These are phyloP conservation scores for Geum urbanum DNA, from an alignment of 306 rosid species.

Conservation along the genomic window DNA sequence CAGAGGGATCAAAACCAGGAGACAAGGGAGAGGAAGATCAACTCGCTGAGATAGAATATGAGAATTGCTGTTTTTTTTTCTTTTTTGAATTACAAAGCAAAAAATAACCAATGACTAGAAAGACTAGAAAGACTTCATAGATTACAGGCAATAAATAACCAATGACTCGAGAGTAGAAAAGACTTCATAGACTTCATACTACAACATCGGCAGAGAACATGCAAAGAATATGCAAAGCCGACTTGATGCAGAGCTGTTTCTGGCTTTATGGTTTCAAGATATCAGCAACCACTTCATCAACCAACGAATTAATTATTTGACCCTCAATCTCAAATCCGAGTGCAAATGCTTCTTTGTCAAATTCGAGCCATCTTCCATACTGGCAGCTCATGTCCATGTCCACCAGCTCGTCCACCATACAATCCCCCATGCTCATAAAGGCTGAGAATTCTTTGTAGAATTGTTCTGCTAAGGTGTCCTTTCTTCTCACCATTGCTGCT, in stretches of 20 bases:
- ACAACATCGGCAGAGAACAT: neutral
- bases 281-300: constrained; percentile 59
- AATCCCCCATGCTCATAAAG: constrained; percentile 66
- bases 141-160: constrained; percentile 8
- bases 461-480: constrained; percentile 61
- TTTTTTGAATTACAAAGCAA: neutral
- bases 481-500: constrained; percentile 55
- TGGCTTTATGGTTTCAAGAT: constrained; percentile 32
- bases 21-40: neutral
- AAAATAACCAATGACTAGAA: no score
- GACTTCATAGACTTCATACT: neutral
- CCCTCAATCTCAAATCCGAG: constrained; percentile 65
- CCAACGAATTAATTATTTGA: constrained; percentile 59
- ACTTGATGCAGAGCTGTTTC: neutral
- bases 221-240: neutral
- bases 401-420: constrained; percentile 89
- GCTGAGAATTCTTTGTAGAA: constrained; percentile 64
- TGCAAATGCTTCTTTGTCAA: constrained; percentile 53
- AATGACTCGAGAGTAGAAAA: constrained; percentile 6
- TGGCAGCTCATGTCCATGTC: constrained; percentile 82
- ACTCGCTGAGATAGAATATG: neutral
- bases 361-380: constrained; percentile 76
- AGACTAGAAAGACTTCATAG: neutral
- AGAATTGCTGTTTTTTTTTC: neutral
- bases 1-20: neutral